Base-by-base conservation (phyloP, 2,329 filamentous ascomycete species). In the Elsinoe necatrix region DNA sequence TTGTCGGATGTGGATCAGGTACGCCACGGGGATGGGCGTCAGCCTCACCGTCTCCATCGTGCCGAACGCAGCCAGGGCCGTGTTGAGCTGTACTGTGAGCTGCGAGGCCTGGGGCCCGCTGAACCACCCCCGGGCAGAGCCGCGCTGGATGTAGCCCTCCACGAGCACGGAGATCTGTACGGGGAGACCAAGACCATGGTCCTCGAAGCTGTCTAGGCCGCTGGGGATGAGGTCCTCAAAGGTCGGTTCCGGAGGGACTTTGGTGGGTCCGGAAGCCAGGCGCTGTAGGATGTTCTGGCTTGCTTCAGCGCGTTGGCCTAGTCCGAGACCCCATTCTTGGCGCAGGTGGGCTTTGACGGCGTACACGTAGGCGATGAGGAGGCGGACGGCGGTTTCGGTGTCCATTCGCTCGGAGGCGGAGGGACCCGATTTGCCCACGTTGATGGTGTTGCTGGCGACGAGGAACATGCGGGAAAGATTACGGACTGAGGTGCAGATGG, bases 1-100 rank as follows among this genome's bases (percentile, higher is more conserved):
- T 68, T 85, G 82, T 60, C 80, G 79, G 62, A 81, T 79, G 61
- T 85, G 82, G 59, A 85, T 85, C 63, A 85, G 64, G 64, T 84
- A 81, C 4, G 82, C 82, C 6, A 85, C 77, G 1, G 82, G 82
- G 18, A 85, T 77, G 0, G 81, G 81, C 0, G 82, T 84, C n/a
- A 80, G 68, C 58, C 80, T 75, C 41, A 85, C 85, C 0, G 81
- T 84, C 68, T 85, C 82, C 80, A 85, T 83, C 55, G 69, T 75
- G 1, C 81, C 81, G 65, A 82, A 84, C 0, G 80, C 79, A 59
- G 80, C 76, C 14, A 78, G 75, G 16, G 85, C 67, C 0, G 68
- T 67, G 63, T 82, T 82, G 21, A 85, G 65, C 61, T 84, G 79
- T 1, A 75, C 75, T 11, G 78, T 78, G 72, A 85, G 75, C 58